Evolutionary conservation across 768 basidiomycete genomes (phyloP), one percentile per base, ranked within the genome.

Genomic region (Paxillus involutus): DNA sequence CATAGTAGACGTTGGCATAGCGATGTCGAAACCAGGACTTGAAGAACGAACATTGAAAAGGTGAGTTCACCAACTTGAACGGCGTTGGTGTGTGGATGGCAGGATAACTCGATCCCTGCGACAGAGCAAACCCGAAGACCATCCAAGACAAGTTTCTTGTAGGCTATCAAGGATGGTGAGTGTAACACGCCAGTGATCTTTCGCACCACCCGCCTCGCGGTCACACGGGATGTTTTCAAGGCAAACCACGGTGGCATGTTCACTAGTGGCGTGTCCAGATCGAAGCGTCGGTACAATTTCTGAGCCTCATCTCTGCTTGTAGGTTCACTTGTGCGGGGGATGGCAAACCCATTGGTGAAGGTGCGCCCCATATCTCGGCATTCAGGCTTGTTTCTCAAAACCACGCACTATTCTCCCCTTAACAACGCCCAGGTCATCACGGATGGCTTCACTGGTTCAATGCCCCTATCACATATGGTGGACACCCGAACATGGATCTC

Each of bases 391-490:
- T 21, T 24, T 19, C 47, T 17, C 16, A 45, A 26, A 16, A 26
- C 49, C 42, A 79, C 32, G 11, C 32, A 32, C 32, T 32, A 32
- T 2, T 32, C 7, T 32, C 7, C 32, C 32, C 32, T 32, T 32
- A 24, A 36, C 3, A 24, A 19, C 21, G 26, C 12, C 19, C 44
- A 67, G 84, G 82, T 3, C 91, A 91, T 62, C 88, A 91, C 59
- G 91, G 91, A 29, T 93, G 91, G 91, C 74, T 91, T 17, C 91
- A 93, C 62, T 93, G 91, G 91, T 83, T 89, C 66, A 77, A 83
- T 57, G 61, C 74, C n/a, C 88, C 88, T 1, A 74, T 91, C 11
- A 77, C 84, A 2, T 71, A 80, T 26, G 89, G 88, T 14, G 91
- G 90, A 16, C 80, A 75, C 3, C 84, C 86, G 4, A 89, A 86